Evolutionary conservation across 225 moss, liverwort and hornwort species (phyloP), one percentile per base, ranked within the genome.

Genomic region (Rhytidiadelphus loreus): DNA sequence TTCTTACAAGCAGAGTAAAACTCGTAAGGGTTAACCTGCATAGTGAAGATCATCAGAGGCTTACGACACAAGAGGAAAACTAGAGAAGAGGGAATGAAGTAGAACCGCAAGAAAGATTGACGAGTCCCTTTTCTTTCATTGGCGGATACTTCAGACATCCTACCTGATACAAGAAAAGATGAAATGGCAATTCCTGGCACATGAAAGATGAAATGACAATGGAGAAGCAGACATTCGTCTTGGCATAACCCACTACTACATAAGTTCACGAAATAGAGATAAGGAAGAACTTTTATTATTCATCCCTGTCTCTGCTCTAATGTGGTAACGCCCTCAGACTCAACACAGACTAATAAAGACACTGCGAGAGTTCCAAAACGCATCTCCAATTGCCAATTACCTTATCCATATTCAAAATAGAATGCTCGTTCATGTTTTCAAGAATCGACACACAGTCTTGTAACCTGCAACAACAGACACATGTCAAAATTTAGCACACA

Each of bases 1-100:
- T 80, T 90, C 82, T 93, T 92, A 89, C 97, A 97, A 86, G 92
- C 93, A 70, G 93, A 91, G 83, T 93, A 96, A 84, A 97, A 97
- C 35, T 88, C 92, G 30, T 93, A 60, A 62, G 93, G 91, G 78
- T 92, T 92, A 57, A 97, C 90, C 97, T 97, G 91, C 90, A 91
- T 61, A 87, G 50, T 24, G 41, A 73, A 59, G 35, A 25, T 46
- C 35, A 72, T 48, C 73, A 85, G 35, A 73, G 60, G 35, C 35
- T 48, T 33, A 59, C 46, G 44, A 60, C 59, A 46, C 37, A 29
- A 56, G 73, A 35, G 58, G 44, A 59, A 72, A 73, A 73, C 46
- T 46, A 73, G 46, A 48, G 73, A 43, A 44, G 17, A 60, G 26
- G 18, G 17, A 73, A 59, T 46, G 46, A 85, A 72, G 33, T 33